Evolutionary conservation across 495 filamentous ascomycete species (phyloP).

Genomic region (Penicilliopsis zonata): DNA sequence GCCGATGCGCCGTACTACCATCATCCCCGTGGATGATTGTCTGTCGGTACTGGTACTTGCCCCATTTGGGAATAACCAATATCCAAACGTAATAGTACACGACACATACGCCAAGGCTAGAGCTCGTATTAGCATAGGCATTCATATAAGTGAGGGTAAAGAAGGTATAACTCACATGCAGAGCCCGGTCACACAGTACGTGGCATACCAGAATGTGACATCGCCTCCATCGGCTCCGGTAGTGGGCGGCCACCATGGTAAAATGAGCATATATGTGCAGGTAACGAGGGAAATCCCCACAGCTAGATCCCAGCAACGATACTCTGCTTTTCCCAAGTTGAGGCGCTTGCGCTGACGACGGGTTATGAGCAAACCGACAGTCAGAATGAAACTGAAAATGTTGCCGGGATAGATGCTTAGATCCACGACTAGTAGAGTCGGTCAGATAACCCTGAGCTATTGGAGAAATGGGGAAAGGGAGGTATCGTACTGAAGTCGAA

Average conservation of each 20-base stretch:
- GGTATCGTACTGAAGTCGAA: conserved; percentile 42
- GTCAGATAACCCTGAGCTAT: not conserved
- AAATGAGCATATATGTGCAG: conserved; percentile 44
- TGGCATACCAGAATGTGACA: conserved; percentile 58
- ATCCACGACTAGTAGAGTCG: conserved; percentile 33
- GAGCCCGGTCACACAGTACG: conserved; percentile 45
- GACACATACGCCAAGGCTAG: conserved; percentile 35
- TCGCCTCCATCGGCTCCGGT: conserved; percentile 42
- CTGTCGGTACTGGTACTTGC: conserved; percentile 41
- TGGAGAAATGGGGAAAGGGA: not conserved
- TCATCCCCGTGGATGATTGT: conserved; percentile 36
- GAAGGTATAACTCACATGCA: conserved; percentile 32
- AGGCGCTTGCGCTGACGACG: conserved; percentile 37
- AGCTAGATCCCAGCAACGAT: conserved; percentile 40
- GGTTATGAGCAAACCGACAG: conserved; percentile 40
- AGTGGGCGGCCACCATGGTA: conserved; percentile 55
- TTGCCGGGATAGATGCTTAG: conserved; percentile 39
- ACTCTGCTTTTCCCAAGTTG: conserved; percentile 30
- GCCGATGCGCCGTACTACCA: conserved; percentile 35
- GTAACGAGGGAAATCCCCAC: conserved; percentile 43
- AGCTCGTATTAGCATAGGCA: not conserved
- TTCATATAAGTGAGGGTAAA: not conserved
- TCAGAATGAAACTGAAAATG: conserved; percentile 42
- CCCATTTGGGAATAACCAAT: conserved; percentile 33
- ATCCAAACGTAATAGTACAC: conserved; percentile 49